phyloP scores from a whole-genome alignment of 352 stramenopile genomes.

The Phytophthora pini region DNA sequence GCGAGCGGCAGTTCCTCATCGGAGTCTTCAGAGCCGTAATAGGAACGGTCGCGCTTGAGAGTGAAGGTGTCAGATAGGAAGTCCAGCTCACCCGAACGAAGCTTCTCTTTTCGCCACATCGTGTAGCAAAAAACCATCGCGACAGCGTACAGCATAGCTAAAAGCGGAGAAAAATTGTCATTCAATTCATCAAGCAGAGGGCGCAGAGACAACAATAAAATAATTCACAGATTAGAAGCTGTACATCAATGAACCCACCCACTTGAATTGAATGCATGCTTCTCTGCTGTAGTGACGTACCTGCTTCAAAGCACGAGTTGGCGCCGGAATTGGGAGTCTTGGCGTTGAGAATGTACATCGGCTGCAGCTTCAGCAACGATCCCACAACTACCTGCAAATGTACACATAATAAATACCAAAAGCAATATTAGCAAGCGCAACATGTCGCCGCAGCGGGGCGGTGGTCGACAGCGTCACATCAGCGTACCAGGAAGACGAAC shows the following conservation, averaged over 20 bases:
- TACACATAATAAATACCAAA: not conserved
- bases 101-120: slow-evolving; percentile 63
- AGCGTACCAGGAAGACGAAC: slow-evolving; percentile 77
- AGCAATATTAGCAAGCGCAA: not conserved
- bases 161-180: not conserved
- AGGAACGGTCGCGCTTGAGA: slow-evolving; percentile 58
- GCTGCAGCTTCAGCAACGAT: slow-evolving; percentile 76
- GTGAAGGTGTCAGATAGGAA: slow-evolving; percentile 53
- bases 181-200: not conserved
- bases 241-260: not conserved
- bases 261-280: not conserved
- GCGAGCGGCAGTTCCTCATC: slow-evolving; percentile 74
- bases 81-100: slow-evolving; percentile 45
- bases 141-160: slow-evolving; percentile 65
- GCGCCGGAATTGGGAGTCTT: slow-evolving; percentile 78
- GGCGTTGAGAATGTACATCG: slow-evolving; percentile 70
- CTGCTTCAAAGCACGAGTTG: slow-evolving; percentile 80
- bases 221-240: slow-evolving; percentile 11
- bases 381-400: slow-evolving; percentile 65
- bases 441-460: not conserved
- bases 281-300: slow-evolving; percentile 36
- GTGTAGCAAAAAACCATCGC: slow-evolving; percentile 57
- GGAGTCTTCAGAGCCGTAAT: slow-evolving; percentile 74
- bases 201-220: slow-evolving; percentile 6
- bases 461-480: slow-evolving; percentile 17